A percentile compares a stretch with the other conserved stretches of the same genome.
Conservation (phyloP, 2,329 filamentous ascomycete genomes). For the Colletotrichum sojae region DNA sequence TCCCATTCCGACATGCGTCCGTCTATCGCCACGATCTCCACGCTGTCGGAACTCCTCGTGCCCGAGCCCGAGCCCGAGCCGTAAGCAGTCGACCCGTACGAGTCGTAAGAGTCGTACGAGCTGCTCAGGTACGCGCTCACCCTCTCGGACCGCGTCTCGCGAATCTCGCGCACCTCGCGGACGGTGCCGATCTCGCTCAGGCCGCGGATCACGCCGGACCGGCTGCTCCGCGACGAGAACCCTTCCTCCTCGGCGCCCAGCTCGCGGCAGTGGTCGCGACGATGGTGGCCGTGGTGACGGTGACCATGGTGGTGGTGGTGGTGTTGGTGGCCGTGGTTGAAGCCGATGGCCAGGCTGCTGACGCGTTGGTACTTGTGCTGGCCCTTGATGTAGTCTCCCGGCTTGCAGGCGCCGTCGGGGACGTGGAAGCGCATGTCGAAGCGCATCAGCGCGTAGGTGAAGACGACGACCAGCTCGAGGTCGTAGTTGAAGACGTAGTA, state of each 20-base stretch:
- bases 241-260: slow-evolving; percentile 45
- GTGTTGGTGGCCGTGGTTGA: background rate
- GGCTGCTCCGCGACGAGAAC: slow-evolving; percentile 46
- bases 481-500: slow-evolving; percentile 88
- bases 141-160: background rate
- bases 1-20: slow-evolving; percentile 16
- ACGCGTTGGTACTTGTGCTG: slow-evolving; percentile 34
- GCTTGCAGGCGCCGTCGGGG: slow-evolving; percentile 71
- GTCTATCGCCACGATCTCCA: slow-evolving; percentile 12
- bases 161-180: background rate
- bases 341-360: slow-evolving; percentile 26
- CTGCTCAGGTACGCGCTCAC: slow-evolving; percentile 14
- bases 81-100: background rate
- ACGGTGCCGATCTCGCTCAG: slow-evolving; percentile 11
- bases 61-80: background rate
- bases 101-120: slow-evolving; percentile 2
- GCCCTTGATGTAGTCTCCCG: slow-evolving; percentile 62
- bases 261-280: slow-evolving; percentile 28
- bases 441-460: slow-evolving; percentile 75
- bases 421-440: slow-evolving; percentile 81
- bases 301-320: background rate
- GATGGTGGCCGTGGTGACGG: no score
- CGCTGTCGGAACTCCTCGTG: slow-evolving; percentile 14
- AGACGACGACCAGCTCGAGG: slow-evolving; percentile 80
- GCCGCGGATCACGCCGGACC: slow-evolving; percentile 19